These are phyloP conservation scores for Eucalyptus sp. DNA, from an alignment of 345 rosid genomes.

Conservation along the genomic window DNA sequence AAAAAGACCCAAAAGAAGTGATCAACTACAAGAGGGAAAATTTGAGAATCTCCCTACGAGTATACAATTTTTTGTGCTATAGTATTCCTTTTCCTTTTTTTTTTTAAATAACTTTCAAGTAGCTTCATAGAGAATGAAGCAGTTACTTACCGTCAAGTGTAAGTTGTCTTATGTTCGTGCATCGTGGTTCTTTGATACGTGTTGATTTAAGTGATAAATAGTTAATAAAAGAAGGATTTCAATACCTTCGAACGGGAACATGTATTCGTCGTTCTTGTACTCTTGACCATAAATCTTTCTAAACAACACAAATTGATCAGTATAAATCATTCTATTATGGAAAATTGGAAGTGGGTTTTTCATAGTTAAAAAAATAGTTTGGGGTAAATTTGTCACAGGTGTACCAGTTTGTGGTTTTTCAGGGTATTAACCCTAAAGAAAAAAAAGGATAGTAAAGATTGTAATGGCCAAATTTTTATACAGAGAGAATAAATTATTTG, in stretches of 20 bases:
- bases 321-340: neutral
- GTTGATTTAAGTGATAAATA: neutral
- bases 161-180: neutral
- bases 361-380: no score
- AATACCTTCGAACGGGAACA: neutral
- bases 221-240: neutral
- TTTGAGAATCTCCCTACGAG: neutral
- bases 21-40: neutral
- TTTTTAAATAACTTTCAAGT: neutral
- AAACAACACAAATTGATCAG: neutral
- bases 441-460: neutral
- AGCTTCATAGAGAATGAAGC: neutral
- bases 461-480: neutral
- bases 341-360: neutral
- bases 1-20: neutral
- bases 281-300: neutral
- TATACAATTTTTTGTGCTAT: neutral
- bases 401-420: no score
- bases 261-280: neutral
- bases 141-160: neutral
- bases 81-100: neutral
- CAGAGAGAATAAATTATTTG: neutral
- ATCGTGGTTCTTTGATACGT: neutral
- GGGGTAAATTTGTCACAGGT: no score
- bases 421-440: neutral